Conservation (phyloP, 768 basidiomycete species). For the Fistulinella prunicolor region DNA sequence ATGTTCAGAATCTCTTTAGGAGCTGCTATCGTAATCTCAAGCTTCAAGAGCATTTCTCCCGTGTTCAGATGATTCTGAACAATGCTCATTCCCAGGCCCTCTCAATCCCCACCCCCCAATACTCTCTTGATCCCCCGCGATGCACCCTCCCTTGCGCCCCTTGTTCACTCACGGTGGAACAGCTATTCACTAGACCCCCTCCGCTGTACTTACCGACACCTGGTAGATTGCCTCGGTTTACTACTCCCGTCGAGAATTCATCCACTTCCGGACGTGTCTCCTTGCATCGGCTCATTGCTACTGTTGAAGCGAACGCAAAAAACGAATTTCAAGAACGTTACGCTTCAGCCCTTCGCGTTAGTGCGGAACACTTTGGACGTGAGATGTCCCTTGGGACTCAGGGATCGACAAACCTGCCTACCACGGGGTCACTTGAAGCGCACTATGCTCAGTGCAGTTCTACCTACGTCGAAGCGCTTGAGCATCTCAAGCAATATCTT, state of each 20-base stretch:
- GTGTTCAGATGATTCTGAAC: slow-evolving; percentile 5
- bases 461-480: not conserved
- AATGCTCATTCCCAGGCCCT: not conserved
- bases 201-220: not conserved
- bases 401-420: not conserved
- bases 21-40: slow-evolving; percentile 12
- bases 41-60: slow-evolving; percentile 4
- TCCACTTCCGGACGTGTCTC: not conserved
- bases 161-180: not conserved
- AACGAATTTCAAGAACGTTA: slow-evolving; percentile 13
- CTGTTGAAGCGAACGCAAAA: not conserved
- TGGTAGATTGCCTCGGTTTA: no score
- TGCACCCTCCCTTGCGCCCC: no score
- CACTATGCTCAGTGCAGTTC: slow-evolving; percentile 3
- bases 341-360: slow-evolving; percentile 12
- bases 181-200: not conserved
- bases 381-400: not conserved
- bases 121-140: not conserved
- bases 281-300: slow-evolving; percentile 3
- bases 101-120: not conserved
- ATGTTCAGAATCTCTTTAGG: slow-evolving; percentile 1
- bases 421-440: not conserved
- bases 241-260: not conserved
- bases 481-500: slow-evolving; percentile 2
- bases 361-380: slow-evolving; percentile 12